Conservation (phyloP, 352 stramenopile genomes). For the Pythium myriotylum region DNA sequence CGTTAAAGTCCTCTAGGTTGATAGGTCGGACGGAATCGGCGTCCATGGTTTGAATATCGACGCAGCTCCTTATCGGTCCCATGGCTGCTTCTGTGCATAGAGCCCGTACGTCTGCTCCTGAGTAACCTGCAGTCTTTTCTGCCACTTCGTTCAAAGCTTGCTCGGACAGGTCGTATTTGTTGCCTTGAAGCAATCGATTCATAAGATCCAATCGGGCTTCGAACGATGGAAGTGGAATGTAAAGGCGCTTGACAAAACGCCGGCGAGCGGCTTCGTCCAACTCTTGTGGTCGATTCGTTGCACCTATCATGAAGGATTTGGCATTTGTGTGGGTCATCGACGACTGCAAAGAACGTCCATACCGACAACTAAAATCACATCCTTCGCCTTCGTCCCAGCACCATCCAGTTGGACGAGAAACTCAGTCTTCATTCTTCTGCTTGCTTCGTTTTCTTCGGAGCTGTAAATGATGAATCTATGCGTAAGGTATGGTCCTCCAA, state of each 20-base stretch:
- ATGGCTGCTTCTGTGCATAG: constrained; percentile 98
- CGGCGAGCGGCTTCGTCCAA: constrained; percentile 97
- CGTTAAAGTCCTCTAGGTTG: constrained; percentile 94
- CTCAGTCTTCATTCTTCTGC: constrained; percentile 97
- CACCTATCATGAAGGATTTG: constrained; percentile 45
- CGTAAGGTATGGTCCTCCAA: neutral
- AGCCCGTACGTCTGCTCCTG: constrained; percentile 96
- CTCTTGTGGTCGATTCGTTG: constrained; percentile 97
- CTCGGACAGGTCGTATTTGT: constrained; percentile 87
- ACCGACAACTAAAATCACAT: constrained; percentile 91
- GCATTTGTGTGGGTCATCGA: neutral
- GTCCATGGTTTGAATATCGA: constrained; percentile 89
- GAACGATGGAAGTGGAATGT: constrained; percentile 95
- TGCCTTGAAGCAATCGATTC: constrained; percentile 91
- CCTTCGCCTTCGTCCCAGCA: constrained; percentile 89
- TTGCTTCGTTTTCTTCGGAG: constrained; percentile 97
- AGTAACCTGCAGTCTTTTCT: constrained; percentile 92
- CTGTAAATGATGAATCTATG: constrained; percentile 29
- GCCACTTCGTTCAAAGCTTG: constrained; percentile 92
- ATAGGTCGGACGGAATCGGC: constrained; percentile 93
- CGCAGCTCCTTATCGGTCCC: constrained; percentile 91
- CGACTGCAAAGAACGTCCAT: neutral
- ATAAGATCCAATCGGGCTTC: constrained; percentile 90
- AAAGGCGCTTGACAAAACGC: constrained; percentile 97
- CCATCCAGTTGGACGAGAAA: constrained; percentile 98